phyloP scores from a whole-genome alignment of 306 rosid genomes.

The Dalbergia cultrata region DNA sequence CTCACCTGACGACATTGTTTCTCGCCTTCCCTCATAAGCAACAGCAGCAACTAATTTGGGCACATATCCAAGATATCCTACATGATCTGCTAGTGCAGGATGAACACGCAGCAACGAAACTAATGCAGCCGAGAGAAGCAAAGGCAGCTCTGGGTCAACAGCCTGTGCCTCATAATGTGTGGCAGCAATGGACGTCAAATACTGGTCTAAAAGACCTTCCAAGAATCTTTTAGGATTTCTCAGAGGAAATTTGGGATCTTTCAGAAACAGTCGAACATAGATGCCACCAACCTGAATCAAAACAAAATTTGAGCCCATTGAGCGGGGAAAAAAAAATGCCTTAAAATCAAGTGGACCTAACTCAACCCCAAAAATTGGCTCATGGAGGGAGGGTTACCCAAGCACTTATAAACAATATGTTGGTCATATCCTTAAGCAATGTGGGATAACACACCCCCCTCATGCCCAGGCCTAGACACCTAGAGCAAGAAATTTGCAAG shows the following conservation, averaged over 20 bases:
- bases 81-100: constrained; percentile 98
- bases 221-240: constrained; percentile 99
- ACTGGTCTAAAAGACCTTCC: constrained; percentile 98
- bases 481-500: no score
- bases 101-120: constrained; percentile 97
- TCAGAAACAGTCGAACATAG: constrained; percentile 90
- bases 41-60: constrained; percentile 98
- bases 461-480: no score
- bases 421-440: no score
- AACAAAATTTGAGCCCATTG: constrained; percentile 46
- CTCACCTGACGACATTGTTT: constrained; percentile 93
- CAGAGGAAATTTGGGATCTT: constrained; percentile 98
- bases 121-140: constrained; percentile 96
- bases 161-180: constrained; percentile 85
- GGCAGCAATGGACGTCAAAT: constrained; percentile 93
- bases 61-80: constrained; percentile 98
- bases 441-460: no score
- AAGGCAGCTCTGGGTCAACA: constrained; percentile 92
- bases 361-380: no score
- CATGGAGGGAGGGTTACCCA: no score
- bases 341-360: not conserved
- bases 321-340: constrained; percentile 16
- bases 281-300: constrained; percentile 94
- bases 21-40: constrained; percentile 93
- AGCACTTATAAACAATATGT: no score